Evolutionary conservation across 2,329 filamentous ascomycete genomes (phyloP), one percentile per base, ranked within the genome.

Genomic region (Aureobasidium sp.): DNA sequence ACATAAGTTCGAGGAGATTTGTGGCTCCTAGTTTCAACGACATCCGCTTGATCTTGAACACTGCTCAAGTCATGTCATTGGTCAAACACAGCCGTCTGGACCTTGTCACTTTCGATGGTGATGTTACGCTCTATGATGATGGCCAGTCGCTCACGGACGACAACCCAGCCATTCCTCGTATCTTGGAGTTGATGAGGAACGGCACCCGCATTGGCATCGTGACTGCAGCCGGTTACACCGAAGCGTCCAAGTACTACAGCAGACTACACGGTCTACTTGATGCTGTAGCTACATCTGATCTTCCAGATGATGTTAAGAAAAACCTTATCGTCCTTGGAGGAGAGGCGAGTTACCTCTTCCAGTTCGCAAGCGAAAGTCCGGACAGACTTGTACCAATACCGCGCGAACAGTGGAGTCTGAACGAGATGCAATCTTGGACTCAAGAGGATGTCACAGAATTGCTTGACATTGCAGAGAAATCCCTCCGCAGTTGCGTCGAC

Each of bases 11-110:
- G 1, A 83, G 94, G 29, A 87, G 94, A 64, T 97, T 97, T 72
- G 94, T 99, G 1, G 89, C 93, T 1, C 94, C 94, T 0, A 96
- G 90, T 1, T 99, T 99, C 82, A 99, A 99, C 76, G 94, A 99
- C 72, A 86, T 99, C 62, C 86, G 94, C 2, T 81, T 97, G 29
- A 88, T 96, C 57, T 83, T 99, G 67, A 99, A 99, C 76, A 94
- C 94, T 42, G 92, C 94, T 21, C 94, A 99, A 75, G 81, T 93
- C 63, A 91, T 97, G 86, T 91, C 90, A 41, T 84, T 97, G n/a
- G 88, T 91, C 16, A 85, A 84, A 29, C 78, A 80, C 48, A 87
- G 88, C 27, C 82, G 85, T 5, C 81, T 97, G 9, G 86, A 94
- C 67, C 82, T 99, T 4, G 87, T 96, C 59, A 99, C 94, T 0